Conservation (phyloP, 768 basidiomycete species). For the Russula brevipes region DNA sequence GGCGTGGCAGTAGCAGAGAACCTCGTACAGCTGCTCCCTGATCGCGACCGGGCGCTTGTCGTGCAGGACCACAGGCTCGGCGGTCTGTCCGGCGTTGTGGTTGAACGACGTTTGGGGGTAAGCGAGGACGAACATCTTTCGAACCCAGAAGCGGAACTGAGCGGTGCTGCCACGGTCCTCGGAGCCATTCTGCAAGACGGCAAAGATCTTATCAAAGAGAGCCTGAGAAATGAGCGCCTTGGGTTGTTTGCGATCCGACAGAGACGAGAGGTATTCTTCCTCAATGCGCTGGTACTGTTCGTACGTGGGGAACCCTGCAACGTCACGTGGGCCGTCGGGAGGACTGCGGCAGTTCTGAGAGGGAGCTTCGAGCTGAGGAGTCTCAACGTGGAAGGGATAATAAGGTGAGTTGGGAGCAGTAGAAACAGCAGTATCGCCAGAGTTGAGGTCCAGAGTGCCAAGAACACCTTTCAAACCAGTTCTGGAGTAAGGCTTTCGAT, state of each 20-base stretch:
- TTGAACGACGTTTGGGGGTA: constrained; percentile 24
- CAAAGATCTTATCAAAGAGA: constrained; percentile 21
- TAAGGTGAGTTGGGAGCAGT: constrained; percentile 15
- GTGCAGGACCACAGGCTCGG: constrained; percentile 53
- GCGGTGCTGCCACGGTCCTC: constrained; percentile 21
- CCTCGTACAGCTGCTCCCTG: constrained; percentile 71
- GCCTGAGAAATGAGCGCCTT: constrained; percentile 27
- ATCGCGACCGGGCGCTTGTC: constrained; percentile 70
- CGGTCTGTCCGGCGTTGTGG: neutral
- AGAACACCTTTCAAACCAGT: constrained; percentile 21
- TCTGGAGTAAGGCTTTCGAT: constrained; percentile 19
- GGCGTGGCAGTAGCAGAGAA: constrained; percentile 69
- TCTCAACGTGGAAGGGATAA: constrained; percentile 19
- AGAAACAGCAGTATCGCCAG: constrained; percentile 13
- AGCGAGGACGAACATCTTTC: constrained; percentile 25
- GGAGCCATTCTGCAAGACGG: constrained; percentile 22
- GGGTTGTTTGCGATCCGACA: constrained; percentile 24
- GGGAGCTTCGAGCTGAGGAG: constrained; percentile 19
- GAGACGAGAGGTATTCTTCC: constrained; percentile 19
- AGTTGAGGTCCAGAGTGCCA: constrained; percentile 20
- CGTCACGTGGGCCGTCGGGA: constrained; percentile 11
- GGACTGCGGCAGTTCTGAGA: neutral
- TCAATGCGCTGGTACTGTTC: constrained; percentile 25
- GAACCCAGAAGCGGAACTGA: constrained; percentile 27
- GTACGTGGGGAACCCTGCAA: constrained; percentile 23